A percentile compares a stretch with the other conserved stretches of the same genome.
These are phyloP conservation scores for Handroanthus guayacan DNA, from an alignment of 257 asterid species.

Conservation along the genomic window DNA sequence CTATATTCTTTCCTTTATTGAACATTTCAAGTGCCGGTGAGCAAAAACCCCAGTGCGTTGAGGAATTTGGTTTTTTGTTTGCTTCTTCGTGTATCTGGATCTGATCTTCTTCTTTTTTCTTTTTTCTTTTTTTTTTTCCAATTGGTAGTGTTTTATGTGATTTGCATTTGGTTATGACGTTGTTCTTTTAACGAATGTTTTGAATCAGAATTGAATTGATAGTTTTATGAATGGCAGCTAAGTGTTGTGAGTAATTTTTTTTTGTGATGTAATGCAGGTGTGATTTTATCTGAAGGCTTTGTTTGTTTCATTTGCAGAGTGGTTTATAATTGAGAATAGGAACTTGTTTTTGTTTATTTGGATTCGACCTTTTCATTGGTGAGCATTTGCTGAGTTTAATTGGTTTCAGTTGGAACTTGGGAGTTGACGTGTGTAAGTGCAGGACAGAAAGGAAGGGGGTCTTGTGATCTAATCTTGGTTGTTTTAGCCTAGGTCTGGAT, in stretches of 20 bases:
- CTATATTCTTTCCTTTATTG: not conserved
- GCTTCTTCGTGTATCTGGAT: slow-evolving; percentile 40
- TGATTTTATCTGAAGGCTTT: slow-evolving; percentile 14
- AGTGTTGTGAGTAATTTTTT: not conserved
- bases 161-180: not conserved
- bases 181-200: not conserved
- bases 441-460: slow-evolving; percentile 2
- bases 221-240: not conserved
- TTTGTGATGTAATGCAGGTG: slow-evolving; percentile 43
- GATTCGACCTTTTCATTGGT: not conserved
- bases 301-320: slow-evolving; percentile 2
- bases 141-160: not conserved
- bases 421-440: slow-evolving; percentile 18
- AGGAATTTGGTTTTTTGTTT: not conserved
- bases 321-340: not conserved
- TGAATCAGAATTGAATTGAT: not conserved
- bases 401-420: not conserved
- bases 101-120: slow-evolving; percentile 42
- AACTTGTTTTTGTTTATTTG: not conserved
- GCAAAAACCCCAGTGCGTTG: not conserved
- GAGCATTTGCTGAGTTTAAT: not conserved
- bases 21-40: slow-evolving; percentile 25
- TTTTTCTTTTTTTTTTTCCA: not conserved
- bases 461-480: slow-evolving; percentile 36
- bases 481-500: slow-evolving; percentile 9